Conservation (phyloP, 192 early-diverging fungal species). For the Rhizophagus sp. region DNA sequence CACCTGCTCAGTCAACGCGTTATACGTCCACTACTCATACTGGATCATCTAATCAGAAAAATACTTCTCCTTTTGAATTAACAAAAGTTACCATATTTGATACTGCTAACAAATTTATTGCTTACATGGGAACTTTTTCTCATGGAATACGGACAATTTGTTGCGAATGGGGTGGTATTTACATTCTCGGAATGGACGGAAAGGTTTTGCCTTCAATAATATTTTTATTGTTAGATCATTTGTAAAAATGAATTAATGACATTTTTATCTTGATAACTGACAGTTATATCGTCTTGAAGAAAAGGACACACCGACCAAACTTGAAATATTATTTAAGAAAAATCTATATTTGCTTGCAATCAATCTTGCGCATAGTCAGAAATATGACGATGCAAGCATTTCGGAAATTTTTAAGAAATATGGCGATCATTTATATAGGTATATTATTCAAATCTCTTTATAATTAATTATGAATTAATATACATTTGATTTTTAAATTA, state of each 20-base stretch:
- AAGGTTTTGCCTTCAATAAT: slow-evolving; percentile 48
- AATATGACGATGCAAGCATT: slow-evolving; percentile 80
- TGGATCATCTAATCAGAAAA: slow-evolving; percentile 31
- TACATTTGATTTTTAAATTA: neutral
- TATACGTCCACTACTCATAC: slow-evolving; percentile 44
- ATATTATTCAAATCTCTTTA: neutral
- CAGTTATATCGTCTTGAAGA: slow-evolving; percentile 83
- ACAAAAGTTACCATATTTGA: slow-evolving; percentile 83
- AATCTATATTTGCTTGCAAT: slow-evolving; percentile 91
- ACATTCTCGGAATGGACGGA: slow-evolving; percentile 76
- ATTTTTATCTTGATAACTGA: slow-evolving; percentile 7
- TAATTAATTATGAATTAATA: neutral
- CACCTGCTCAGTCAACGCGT: slow-evolving; percentile 44
- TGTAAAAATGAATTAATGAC: neutral
- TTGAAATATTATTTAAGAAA: slow-evolving; percentile 87
- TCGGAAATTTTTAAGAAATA: slow-evolving; percentile 93
- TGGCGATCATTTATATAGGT: slow-evolving; percentile 89
- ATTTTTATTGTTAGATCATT: slow-evolving; percentile 2
- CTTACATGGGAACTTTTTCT: slow-evolving; percentile 78
- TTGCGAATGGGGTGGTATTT: slow-evolving; percentile 89
- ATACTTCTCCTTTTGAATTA: slow-evolving; percentile 41
- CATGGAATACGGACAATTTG: slow-evolving; percentile 71
- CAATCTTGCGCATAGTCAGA: slow-evolving; percentile 78
- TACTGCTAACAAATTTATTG: slow-evolving; percentile 89
- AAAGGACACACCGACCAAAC: slow-evolving; percentile 81